Evolutionary conservation across 2,329 filamentous ascomycete genomes (phyloP).

Genomic region (Pezicula neosporulosa): DNA sequence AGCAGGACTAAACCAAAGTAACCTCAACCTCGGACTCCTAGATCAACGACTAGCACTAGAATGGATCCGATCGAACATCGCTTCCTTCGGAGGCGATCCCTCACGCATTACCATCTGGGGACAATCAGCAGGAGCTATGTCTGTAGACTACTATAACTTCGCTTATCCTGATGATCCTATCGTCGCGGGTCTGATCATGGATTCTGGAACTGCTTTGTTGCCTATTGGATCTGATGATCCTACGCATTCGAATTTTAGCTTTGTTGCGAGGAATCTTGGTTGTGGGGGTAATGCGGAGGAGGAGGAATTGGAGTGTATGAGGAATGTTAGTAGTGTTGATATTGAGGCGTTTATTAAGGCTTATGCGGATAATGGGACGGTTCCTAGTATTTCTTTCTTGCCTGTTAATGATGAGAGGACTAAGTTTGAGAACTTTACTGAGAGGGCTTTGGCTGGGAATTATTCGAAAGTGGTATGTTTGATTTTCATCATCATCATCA

Average conservation of each 20-base stretch:
- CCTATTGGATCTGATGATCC: slow-evolving; percentile 7
- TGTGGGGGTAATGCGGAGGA: slow-evolving; percentile 16
- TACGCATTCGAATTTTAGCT: slow-evolving; percentile 20
- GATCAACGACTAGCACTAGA: slow-evolving; percentile 55
- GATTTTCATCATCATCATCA: no score
- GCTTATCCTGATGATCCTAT: slow-evolving; percentile 22
- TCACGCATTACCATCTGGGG: slow-evolving; percentile 26
- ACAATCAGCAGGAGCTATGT: slow-evolving; percentile 22
- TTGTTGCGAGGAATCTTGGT: slow-evolving; percentile 19
- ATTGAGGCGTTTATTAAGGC: slow-evolving; percentile 13
- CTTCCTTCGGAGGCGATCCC: slow-evolving; percentile 53
- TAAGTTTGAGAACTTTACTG: slow-evolving; percentile 13
- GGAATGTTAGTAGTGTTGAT: slow-evolving; percentile 10
- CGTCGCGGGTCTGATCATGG: slow-evolving; percentile 15
- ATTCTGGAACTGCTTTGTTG: slow-evolving; percentile 14
- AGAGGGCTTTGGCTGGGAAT: slow-evolving; percentile 10
- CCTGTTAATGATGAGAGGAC: slow-evolving; percentile 15
- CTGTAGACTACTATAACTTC: slow-evolving; percentile 22
- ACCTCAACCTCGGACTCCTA: slow-evolving; percentile 42
- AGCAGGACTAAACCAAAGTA: slow-evolving; percentile 9
- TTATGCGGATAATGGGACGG: slow-evolving; percentile 9
- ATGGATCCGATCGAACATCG: slow-evolving; percentile 58
- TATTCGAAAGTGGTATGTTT: slow-evolving; percentile 16
- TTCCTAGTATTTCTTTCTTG: slow-evolving; percentile 11
- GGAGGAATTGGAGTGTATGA: slow-evolving; percentile 23